Conservation (phyloP, 129 eudicot species). For the Cynara cardunculus region DNA sequence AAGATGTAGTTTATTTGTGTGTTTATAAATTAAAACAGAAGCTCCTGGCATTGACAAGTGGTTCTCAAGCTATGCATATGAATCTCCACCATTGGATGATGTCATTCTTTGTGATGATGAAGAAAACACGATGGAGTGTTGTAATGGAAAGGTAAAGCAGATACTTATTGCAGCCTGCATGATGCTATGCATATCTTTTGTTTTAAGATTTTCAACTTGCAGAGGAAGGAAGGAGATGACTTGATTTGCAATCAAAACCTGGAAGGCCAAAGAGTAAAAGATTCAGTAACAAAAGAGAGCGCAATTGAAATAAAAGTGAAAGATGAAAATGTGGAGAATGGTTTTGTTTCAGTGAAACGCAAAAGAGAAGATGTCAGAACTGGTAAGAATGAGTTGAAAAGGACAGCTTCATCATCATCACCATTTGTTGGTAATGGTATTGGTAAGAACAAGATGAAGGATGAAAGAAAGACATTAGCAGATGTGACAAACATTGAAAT, state of each 20-base stretch:
- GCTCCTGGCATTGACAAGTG: conserved; percentile 58
- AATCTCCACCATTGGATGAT: conserved; percentile 50
- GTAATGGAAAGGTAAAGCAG: conserved; percentile 9
- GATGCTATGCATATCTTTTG: background rate
- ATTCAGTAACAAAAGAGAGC: background rate
- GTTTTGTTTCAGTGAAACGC: background rate
- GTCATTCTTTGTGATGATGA: conserved; percentile 25
- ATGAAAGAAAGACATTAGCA: conserved; percentile 40
- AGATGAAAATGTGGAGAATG: background rate
- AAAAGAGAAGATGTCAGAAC: background rate
- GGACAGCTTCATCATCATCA: background rate
- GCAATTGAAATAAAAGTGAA: background rate
- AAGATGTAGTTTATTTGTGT: background rate
- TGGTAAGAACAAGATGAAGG: background rate
- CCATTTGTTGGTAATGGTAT: background rate
- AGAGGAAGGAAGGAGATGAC: background rate
- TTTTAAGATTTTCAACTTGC: background rate
- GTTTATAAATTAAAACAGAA: conserved; percentile 38
- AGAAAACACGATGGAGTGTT: background rate
- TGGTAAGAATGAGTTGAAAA: background rate
- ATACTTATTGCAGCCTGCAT: too few relatives aligned
- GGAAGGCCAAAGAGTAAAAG: too few relatives aligned
- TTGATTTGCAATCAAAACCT: background rate
- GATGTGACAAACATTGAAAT: conserved; percentile 53
- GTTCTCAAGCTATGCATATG: conserved; percentile 73